Conservation (phyloP, 805 yeast genomes). For the Danielia oregonensis region DNA sequence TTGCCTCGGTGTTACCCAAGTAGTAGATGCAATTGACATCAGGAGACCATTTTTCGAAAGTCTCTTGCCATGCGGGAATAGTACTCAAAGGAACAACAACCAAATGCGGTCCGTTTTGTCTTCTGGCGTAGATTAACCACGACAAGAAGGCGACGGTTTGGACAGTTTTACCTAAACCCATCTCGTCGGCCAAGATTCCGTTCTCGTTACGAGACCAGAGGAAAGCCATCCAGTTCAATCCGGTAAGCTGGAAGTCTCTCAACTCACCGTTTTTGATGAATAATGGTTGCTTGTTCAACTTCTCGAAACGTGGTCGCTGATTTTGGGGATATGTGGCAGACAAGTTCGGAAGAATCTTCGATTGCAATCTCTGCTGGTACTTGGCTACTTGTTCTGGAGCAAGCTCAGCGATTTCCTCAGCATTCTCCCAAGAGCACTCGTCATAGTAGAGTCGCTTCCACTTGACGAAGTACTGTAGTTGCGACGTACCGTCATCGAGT, state of each 20-base stretch:
- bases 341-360: slow-evolving; percentile 78
- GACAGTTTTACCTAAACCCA: slow-evolving; percentile 98
- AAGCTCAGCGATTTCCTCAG: slow-evolving; percentile 75
- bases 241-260: slow-evolving; percentile 96
- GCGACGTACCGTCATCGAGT: slow-evolving; percentile 59
- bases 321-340: slow-evolving; percentile 70
- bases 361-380: slow-evolving; percentile 75
- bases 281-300: slow-evolving; percentile 78
- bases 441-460: slow-evolving; percentile 94
- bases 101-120: slow-evolving; percentile 96
- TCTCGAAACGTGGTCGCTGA: slow-evolving; percentile 84
- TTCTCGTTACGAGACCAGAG: slow-evolving; percentile 97
- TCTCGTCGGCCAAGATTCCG: slow-evolving; percentile 96
- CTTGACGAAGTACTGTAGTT: slow-evolving; percentile 79
- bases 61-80: slow-evolving; percentile 98
- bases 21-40: slow-evolving; percentile 90
- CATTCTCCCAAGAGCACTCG: slow-evolving; percentile 96
- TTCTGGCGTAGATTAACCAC: slow-evolving; percentile 91
- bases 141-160: slow-evolving; percentile 93
- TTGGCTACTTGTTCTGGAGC: slow-evolving; percentile 83
- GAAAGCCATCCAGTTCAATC: slow-evolving; percentile 99
- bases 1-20: slow-evolving; percentile 85
- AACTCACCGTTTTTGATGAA: slow-evolving; percentile 88
- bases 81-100: slow-evolving; percentile 96
- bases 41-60: slow-evolving; percentile 97